These are phyloP conservation scores for Cercospora janseana DNA, from an alignment of 2,329 filamentous ascomycete species.

Conservation along the genomic window DNA sequence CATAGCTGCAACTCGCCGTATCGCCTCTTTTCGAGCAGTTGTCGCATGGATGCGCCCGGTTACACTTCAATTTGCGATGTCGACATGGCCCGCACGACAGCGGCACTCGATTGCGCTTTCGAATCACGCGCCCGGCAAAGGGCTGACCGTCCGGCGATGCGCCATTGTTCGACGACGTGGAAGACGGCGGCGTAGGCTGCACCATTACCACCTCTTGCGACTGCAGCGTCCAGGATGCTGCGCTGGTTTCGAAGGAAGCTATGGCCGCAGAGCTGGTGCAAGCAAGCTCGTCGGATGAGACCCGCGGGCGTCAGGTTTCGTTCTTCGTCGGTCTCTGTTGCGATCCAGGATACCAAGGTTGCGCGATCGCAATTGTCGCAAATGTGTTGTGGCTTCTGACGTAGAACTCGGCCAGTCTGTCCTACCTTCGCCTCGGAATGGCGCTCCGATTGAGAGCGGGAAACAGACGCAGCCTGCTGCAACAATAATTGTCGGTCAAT, in stretches of 20 bases:
- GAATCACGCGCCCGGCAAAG: slow-evolving; percentile 62
- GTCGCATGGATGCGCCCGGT: slow-evolving; percentile 84
- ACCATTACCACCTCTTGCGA: slow-evolving; percentile 9
- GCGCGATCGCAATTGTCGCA: too few species aligned
- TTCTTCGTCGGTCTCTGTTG: too few species aligned
- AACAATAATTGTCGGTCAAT: too few species aligned
- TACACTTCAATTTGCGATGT: slow-evolving; percentile 95
- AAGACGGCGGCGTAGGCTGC: slow-evolving; percentile 70
- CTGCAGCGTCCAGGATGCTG: too few species aligned
- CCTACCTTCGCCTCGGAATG: too few species aligned
- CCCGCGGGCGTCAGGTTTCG: too few species aligned
- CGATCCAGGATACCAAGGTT: too few species aligned
- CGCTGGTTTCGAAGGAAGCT: background rate
- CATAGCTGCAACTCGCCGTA: slow-evolving; percentile 80
- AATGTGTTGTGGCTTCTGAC: too few species aligned
- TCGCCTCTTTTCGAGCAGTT: slow-evolving; percentile 90
- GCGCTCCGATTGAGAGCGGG: too few species aligned
- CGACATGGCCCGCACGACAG: slow-evolving; percentile 89
- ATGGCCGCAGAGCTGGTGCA: background rate
- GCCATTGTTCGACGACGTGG: slow-evolving; percentile 70
- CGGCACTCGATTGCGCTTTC: slow-evolving; percentile 87
- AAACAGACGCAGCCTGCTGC: too few species aligned
- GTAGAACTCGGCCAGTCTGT: too few species aligned
- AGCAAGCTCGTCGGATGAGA: too few species aligned
- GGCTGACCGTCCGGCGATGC: slow-evolving; percentile 79